These are phyloP conservation scores for Kappamyces sp. DNA, from an alignment of 192 early-diverging fungal genomes.

Conservation along the genomic window DNA sequence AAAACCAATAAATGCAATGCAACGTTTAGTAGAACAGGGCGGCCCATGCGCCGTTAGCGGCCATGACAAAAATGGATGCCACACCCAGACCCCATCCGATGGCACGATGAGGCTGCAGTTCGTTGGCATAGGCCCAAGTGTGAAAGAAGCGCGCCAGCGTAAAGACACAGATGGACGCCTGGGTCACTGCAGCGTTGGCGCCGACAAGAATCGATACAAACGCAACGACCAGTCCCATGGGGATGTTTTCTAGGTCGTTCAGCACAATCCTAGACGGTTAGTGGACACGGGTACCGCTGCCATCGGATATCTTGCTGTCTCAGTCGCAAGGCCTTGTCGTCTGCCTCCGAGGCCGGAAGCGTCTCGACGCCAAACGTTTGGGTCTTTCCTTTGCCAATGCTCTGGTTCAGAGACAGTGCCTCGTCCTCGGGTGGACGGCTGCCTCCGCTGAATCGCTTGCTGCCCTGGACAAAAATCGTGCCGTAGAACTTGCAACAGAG, in stretches of 20 bases:
- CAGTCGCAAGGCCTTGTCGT: conserved; percentile 1
- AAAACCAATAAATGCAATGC: too few species aligned
- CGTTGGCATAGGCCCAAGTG: conserved; percentile 17
- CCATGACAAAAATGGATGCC: neutral
- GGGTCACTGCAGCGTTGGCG: conserved; percentile 1
- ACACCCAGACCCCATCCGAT: conserved; percentile 9
- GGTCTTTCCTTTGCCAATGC: neutral
- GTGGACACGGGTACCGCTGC: conserved; percentile 1
- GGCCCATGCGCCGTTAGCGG: neutral
- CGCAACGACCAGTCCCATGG: conserved; percentile 17
- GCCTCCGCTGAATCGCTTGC: conserved; percentile 21
- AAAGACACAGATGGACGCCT: neutral
- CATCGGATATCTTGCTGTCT: conserved; percentile 17
- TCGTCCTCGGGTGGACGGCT: conserved; percentile 23
- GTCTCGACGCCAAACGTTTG: conserved; percentile 16
- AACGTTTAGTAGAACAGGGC: conserved; percentile 1
- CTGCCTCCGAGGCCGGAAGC: neutral
- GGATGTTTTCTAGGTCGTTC: conserved; percentile 28
- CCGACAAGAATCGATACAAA: conserved; percentile 7
- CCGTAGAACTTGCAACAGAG: conserved; percentile 16
- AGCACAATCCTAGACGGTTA: conserved; percentile 4
- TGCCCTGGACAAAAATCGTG: conserved; percentile 21
- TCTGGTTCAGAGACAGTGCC: neutral
- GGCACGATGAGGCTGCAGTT: conserved; percentile 23
- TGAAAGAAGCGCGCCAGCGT: conserved; percentile 11